Base-by-base conservation (phyloP, 2,329 filamentous ascomycete species). In the Sporothrix sp. region DNA sequence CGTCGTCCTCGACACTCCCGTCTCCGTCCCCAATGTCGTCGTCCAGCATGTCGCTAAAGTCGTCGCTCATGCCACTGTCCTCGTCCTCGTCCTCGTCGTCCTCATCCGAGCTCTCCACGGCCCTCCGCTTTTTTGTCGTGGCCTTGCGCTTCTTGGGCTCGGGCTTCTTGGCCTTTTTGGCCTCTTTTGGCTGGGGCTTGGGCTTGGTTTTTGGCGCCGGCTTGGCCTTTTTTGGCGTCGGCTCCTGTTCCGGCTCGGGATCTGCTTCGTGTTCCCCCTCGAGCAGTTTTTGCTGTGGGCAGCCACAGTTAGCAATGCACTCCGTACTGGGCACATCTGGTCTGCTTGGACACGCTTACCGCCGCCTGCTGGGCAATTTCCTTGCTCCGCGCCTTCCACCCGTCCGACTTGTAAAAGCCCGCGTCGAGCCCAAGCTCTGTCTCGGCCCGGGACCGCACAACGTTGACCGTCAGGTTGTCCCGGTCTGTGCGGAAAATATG, bases 301-400 rank as follows among this genome's bases (percentile, higher is more conserved):
- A n/a, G 23, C 5, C 7, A 32, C 18, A n/a, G 16, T 35, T 37
- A 42, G 39, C 33, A 28, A 21, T n/a, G n/a, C n/a, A n/a, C n/a
- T n/a, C n/a, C n/a, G n/a, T n/a, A n/a, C n/a, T n/a, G n/a, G n/a
- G n/a, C n/a, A 3, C 4, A 14, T 13, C 18, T 20, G 18, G 6
- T n/a, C n/a, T n/a, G n/a, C n/a, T n/a, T n/a, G n/a, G n/a, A n/a
- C n/a, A 25, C 14, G 68, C 75, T 55, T 68, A 82, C 79, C n/a
- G 75, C 71, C 43, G 70, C 66, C 16, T 66, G 64, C 48, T 74
- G 74, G 55, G 83, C 79, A n/a, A 81, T 58, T 1, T 63, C 60
- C 58, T 82, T 82, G 62, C 78, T 82, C 56, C 68, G 73, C 4
- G 65, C 61, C 61, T 82, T 82, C 80, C 80, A 83, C 14, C 72